These are phyloP conservation scores for Lecanicillium sp. DNA, from an alignment of 2,329 filamentous ascomycete genomes.

Conservation along the genomic window DNA sequence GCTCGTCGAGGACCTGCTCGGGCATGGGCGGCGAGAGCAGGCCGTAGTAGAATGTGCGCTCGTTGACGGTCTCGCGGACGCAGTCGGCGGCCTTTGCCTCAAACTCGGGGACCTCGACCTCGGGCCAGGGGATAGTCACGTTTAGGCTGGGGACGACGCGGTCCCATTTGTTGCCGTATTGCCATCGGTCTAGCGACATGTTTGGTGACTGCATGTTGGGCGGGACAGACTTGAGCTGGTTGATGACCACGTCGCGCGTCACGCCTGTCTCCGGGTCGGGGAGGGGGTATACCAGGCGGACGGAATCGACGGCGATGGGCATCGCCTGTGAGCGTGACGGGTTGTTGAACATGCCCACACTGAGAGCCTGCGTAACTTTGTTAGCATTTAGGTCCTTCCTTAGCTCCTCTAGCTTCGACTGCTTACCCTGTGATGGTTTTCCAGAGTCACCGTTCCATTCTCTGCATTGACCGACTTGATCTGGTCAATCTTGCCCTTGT, in stretches of 20 bases:
- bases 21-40: slow-evolving; percentile 75
- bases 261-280: slow-evolving; percentile 56
- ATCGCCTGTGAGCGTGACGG: slow-evolving; percentile 22
- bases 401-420: not conserved
- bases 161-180: slow-evolving; percentile 34
- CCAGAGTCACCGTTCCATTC: slow-evolving; percentile 52
- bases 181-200: slow-evolving; percentile 33
- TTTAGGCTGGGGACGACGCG: slow-evolving; percentile 64
- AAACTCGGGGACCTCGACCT: slow-evolving; percentile 37
- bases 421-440: slow-evolving; percentile 57
- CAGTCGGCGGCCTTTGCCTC: slow-evolving; percentile 62
- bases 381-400: slow-evolving; percentile 11
- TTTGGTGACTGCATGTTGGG: slow-evolving; percentile 37
- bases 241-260: slow-evolving; percentile 68
- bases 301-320: slow-evolving; percentile 58
- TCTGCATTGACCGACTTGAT: slow-evolving; percentile 50
- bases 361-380: slow-evolving; percentile 31
- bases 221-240: slow-evolving; percentile 54
- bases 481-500: slow-evolving; percentile 77
- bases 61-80: slow-evolving; percentile 65
- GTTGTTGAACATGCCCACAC: slow-evolving; percentile 35
- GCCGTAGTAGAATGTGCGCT: slow-evolving; percentile 68
- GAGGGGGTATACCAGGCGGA: slow-evolving; percentile 77
- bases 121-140: slow-evolving; percentile 70
- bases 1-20: slow-evolving; percentile 68